These are phyloP conservation scores for Coemansia sp. DNA, from an alignment of 192 early-diverging fungal species.

Conservation along the genomic window DNA sequence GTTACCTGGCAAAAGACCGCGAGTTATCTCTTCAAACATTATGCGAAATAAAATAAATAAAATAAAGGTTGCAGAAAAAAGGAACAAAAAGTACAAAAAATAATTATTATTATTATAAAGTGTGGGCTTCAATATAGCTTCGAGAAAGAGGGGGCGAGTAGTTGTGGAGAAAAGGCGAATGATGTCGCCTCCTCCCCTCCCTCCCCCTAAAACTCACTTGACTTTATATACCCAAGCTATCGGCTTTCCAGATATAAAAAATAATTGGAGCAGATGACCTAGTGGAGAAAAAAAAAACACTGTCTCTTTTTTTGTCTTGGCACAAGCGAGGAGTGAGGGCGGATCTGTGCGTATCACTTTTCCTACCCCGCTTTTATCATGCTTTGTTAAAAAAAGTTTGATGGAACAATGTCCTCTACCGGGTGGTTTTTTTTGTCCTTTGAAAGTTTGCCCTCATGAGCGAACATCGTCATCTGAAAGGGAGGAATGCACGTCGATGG, in stretches of 20 bases:
- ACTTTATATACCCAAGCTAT: neutral
- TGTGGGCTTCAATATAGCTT: neutral
- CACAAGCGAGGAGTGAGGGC: too few species aligned
- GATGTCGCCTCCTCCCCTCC: too few species aligned
- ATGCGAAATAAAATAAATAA: too few species aligned
- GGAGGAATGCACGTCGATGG: neutral
- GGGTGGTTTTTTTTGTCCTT: neutral
- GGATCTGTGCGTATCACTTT: too few species aligned
- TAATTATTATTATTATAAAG: neutral
- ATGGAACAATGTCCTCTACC: neutral
- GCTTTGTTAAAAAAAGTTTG: too few species aligned
- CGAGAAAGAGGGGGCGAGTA: too few species aligned
- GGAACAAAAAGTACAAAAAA: neutral
- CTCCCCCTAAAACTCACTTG: too few species aligned
- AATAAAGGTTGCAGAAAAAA: neutral
- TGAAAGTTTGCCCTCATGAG: neutral
- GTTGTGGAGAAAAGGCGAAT: too few species aligned
- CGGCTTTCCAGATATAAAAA: neutral
- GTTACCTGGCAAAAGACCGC: conserved; percentile 29
- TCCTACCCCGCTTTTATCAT: too few species aligned
- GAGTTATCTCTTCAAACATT: conserved; percentile 22
- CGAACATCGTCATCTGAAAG: too few species aligned
- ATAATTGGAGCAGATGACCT: neutral
- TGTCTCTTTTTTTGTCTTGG: too few species aligned
- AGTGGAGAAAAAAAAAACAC: too few species aligned